Evolutionary conservation across 768 basidiomycete genomes (phyloP), one percentile per base, ranked within the genome.

Genomic region (Terana coerulea): DNA sequence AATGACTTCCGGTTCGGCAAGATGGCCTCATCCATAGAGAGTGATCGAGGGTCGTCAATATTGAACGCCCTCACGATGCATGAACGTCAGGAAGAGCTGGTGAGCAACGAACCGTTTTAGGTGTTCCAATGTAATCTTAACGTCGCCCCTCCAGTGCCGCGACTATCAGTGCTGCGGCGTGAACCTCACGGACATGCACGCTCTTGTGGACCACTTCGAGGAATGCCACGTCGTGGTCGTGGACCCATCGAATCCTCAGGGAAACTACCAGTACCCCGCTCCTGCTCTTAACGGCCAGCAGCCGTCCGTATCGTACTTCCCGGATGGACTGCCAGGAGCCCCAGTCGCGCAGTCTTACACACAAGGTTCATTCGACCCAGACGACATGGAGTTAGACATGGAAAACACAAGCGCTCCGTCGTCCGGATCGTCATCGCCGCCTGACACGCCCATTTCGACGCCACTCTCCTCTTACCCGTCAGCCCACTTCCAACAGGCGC

Each of bases 141-240:
- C 41, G 17, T 29, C 26, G 5, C 14, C n/a, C 35, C 33, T 26
- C 24, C 51, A 87, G 82, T 91, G 89, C 67, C 84, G 86, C 57
- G 86, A 95, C 66, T 97, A 93, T 72, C 83, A 84, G 1, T 97
- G 94, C 69, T 97, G 93, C 64, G 92, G 91, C 9, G 71, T 88
- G 45, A 78, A 84, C 56, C 77, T 91, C 15, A 75, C 77, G 28
- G 87, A 90, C 60, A 76, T 90, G 0, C 87, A 90, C 54, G 86
- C 90, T 2, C 83, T 95, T 10, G 78, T 95, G 2, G 91, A 95
- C 67, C 93, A 95, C 64, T 94, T 95, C 58, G 93, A 95, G 62
- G 87, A 92, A 53, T 83, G 84, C 41, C 93, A 95, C 65, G 88
- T 95, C 64, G 78, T 89, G 62, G 82, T 91, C 52, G 65, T 86